Percentiles rank a stretch among this genome's conserved stretches.
Evolutionary conservation across 169 alveolate genomes (phyloP).

Genomic region (Cryptosporidium tyzzeri): DNA sequence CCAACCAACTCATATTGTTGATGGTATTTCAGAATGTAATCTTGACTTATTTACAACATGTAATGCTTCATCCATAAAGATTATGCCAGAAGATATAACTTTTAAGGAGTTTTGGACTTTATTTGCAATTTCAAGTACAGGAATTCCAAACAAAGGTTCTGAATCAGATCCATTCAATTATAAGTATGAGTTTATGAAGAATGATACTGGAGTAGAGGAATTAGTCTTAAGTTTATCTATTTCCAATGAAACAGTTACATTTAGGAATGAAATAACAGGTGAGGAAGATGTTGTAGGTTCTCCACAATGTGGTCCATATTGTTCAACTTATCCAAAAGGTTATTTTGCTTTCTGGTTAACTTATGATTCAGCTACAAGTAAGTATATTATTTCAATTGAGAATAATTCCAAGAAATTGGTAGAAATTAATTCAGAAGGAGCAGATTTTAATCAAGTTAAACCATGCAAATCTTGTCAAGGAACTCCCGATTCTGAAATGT

Average conservation of each 20-base stretch:
- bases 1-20: slow-evolving; percentile 1
- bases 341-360: slow-evolving; percentile 64
- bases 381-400: slow-evolving; percentile 45
- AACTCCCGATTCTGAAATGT: not conserved
- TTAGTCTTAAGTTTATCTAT: not conserved
- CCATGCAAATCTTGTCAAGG: slow-evolving; percentile 20
- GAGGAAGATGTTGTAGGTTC: not conserved
- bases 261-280: not conserved
- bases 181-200: not conserved
- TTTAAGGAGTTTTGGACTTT: slow-evolving; percentile 7
- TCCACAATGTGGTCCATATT: slow-evolving; percentile 75
- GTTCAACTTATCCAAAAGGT: slow-evolving; percentile 72
- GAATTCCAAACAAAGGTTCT: not conserved
- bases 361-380: slow-evolving; percentile 47
- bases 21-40: not conserved
- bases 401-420: slow-evolving; percentile 34
- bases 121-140: slow-evolving; percentile 13
- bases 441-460: not conserved
- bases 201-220: not conserved
- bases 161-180: not conserved
- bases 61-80: not conserved
- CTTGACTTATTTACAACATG: slow-evolving; percentile 4
- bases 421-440: slow-evolving; percentile 7
- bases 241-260: not conserved
- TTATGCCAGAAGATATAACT: not conserved